Evolutionary conservation across 2,329 filamentous ascomycete genomes (phyloP), one percentile per base, ranked within the genome.

Genomic region (Stagonosporopsis cucurbitacearum): DNA sequence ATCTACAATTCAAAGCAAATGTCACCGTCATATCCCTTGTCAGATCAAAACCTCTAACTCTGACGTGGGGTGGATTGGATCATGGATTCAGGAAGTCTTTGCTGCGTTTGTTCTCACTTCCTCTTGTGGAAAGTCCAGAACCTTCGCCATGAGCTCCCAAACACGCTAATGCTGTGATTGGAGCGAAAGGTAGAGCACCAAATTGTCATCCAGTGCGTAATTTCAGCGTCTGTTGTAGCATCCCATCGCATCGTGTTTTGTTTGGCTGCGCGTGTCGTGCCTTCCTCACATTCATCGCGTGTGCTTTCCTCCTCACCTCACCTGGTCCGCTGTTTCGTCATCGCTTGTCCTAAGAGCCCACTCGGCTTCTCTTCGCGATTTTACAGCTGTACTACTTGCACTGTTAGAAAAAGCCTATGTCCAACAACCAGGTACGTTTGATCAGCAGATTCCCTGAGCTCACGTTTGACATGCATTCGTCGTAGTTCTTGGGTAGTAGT

Each of bases 221-320:
- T 20, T 22, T 22, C 13, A 39, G 25, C 9, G 26, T 26, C 40
- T 36, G 35, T 41, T 22, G 22, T 45, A 22, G 15, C 19, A 22
- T 37, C 20, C 17, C 41, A 6, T 42, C 19, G 17, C 19, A 20
- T 26, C 6, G 22, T 28, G 23, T 15, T 42, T 42, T 28, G 42
- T 48, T 56, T 51, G 53, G 53, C 48, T 9, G 20, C 42, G 23
- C 42, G 28, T 48, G 23, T 47, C 47, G 53, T 22, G 39, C 37
- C 43, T 51, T 46, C 43, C 43, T 50, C 36, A 6, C 26, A 1
- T 12, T 15, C 20, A 46, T 17, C 17, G 33, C 35, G 28, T 12
- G 11, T 6, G 12, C 35, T 33, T 35, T 44, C 11, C 37, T 33
- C 30, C 37, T 33, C 30, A 13, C 28, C 23, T 30, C 39, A 11